Percentiles rank a stretch among this genome's conserved stretches.
Evolutionary conservation across 768 basidiomycete genomes (phyloP).

Genomic region (Astraeus odoratus): DNA sequence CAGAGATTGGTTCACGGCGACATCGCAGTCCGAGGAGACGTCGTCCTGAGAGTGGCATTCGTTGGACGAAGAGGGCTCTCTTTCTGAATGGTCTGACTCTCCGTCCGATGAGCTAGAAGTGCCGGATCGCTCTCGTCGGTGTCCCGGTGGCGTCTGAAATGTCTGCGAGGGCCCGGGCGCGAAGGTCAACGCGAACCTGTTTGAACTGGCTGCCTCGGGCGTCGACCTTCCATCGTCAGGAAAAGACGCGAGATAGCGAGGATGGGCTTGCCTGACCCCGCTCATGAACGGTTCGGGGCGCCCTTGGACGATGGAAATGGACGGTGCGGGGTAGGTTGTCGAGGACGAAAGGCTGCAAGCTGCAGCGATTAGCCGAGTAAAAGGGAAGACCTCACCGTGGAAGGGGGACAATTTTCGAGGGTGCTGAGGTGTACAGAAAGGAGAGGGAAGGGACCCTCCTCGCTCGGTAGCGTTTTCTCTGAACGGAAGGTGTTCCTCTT

Average conservation of each 20-base stretch:
- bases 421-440: slow-evolving; percentile 5
- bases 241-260: slow-evolving; percentile 41
- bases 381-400: slow-evolving; percentile 22
- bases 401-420: slow-evolving; percentile 11
- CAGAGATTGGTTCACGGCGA: slow-evolving; percentile 18
- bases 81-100: slow-evolving; percentile 46
- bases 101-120: slow-evolving; percentile 44
- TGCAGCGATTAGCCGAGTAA: slow-evolving; percentile 7
- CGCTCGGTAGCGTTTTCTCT: slow-evolving; percentile 17
- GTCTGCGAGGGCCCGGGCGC: slow-evolving; percentile 39
- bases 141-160: slow-evolving; percentile 27
- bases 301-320: too few relatives aligned
- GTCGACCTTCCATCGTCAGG: slow-evolving; percentile 37
- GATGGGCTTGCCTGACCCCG: slow-evolving; percentile 35
- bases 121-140: slow-evolving; percentile 32
- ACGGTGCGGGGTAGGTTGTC: slow-evolving; percentile 4
- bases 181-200: slow-evolving; percentile 58
- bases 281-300: slow-evolving; percentile 25
- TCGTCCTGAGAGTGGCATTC: slow-evolving; percentile 27
- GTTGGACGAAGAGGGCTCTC: slow-evolving; percentile 25
- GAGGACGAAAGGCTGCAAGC: slow-evolving; percentile 13
- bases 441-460: slow-evolving; percentile 14
- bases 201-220: slow-evolving; percentile 41
- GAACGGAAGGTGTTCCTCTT: slow-evolving; percentile 14
- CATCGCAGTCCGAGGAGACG: slow-evolving; percentile 26